Base-by-base conservation (phyloP, 805 yeast genomes). In the Zygoascus biomembranicola region DNA sequence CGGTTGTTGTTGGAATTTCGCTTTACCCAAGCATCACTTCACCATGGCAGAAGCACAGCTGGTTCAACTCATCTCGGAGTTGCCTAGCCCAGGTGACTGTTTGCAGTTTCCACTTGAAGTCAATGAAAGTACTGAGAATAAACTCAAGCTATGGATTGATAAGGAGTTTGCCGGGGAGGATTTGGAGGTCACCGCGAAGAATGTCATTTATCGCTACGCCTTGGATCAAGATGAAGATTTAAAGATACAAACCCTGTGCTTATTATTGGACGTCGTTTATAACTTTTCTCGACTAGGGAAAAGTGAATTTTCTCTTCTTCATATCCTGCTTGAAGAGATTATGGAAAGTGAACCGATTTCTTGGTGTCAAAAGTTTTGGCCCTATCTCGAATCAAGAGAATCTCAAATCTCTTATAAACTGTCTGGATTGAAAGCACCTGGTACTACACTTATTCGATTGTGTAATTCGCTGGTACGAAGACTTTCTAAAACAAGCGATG, bases 281-380 rank as follows among this genome's bases (percentile, higher is more conserved):
- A 39, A 35, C 19, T 19, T 57, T 18, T 49, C 57, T 8, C 47
- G 43, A 23, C 19, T 28, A 13, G 57, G 52, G 14, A 47, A 47
- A 35, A 51, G 55, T 50, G 70, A 53, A 32, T 53, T 32, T 39
- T 60, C 55, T 39, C 57, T 53, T 32, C 55, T 47, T 16, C 66
- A 65, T 48, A 51, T 58, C 11, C 59, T 68, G 39, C 53, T 69
- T 9, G 72, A 69, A 48, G 70, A 66, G 35, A 43, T 66, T 31
- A 63, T 69, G 50, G 71, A 69, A 8, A 58, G 63, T 41, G 57
- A 63, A 26, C 61, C 70, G 1, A 62, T 64, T 13, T 63, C 61
- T n/a, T 66, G 68, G 68, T 65, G 71, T 47, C 64, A 64, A 32
- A 43, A 52, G 19, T 69, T 71, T 45, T 70, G 73, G 73, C 59